A percentile compares a stretch with the other conserved stretches of the same genome.
phyloP scores from a whole-genome alignment of 1,284 basidiomycete genomes.

The Wolfiporia cocos region DNA sequence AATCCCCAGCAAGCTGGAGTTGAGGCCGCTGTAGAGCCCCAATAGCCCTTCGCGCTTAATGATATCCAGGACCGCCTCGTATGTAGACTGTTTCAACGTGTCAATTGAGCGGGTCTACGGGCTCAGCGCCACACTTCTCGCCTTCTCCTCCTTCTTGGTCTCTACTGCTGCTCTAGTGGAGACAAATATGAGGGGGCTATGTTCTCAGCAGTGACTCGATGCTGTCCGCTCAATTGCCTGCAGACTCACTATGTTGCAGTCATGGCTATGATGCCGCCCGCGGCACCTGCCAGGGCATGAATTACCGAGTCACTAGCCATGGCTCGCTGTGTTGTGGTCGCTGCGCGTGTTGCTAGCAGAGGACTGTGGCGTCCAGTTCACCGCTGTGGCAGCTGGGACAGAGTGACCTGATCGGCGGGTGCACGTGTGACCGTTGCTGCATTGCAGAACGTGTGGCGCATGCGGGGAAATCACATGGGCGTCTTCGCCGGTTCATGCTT shows the following conservation, averaged over 20 bases:
- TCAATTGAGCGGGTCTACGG: slow-evolving; percentile 2
- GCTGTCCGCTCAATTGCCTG: not conserved
- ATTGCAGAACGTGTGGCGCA: too few species aligned
- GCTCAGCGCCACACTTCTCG: slow-evolving; percentile 19
- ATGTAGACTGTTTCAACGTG: slow-evolving; percentile 35
- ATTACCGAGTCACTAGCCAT: slow-evolving; percentile 79
- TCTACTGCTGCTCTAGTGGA: slow-evolving; percentile 93
- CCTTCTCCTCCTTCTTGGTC: slow-evolving; percentile 74
- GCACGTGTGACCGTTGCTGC: too few species aligned
- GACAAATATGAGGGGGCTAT: slow-evolving; percentile 85
- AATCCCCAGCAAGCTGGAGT: slow-evolving; percentile 85
- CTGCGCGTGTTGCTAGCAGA: too few species aligned
- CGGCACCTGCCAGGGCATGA: slow-evolving; percentile 86
- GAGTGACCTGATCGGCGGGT: too few species aligned
- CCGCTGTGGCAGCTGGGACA: too few species aligned
- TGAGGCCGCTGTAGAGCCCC: slow-evolving; percentile 87
- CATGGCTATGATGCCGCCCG: slow-evolving; percentile 91
- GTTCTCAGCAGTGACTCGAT: slow-evolving; percentile 9
- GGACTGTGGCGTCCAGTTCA: too few species aligned
- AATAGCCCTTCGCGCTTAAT: slow-evolving; percentile 81
- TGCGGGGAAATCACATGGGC: slow-evolving; percentile 3
- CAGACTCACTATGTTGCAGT: slow-evolving; percentile 68
- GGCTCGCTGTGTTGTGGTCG: not conserved
- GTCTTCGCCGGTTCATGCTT: too few species aligned
- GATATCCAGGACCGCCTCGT: slow-evolving; percentile 66